phyloP scores from a whole-genome alignment of 176 grass and related monocot genomes.

The Triticum monococcum region DNA sequence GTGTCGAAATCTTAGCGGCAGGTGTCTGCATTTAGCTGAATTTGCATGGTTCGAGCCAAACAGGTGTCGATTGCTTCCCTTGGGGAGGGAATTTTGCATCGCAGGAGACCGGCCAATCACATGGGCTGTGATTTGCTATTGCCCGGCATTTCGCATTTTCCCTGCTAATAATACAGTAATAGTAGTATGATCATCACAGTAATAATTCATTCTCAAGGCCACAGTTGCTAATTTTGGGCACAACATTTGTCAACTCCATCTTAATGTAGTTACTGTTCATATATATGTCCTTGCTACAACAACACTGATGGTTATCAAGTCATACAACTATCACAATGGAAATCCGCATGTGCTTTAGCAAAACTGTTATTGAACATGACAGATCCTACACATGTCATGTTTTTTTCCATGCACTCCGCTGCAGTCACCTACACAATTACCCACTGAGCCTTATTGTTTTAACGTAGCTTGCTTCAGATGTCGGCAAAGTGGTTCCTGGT shows the following conservation, averaged over 20 bases:
- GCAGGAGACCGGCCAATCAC: constrained; percentile 18
- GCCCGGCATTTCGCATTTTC: constrained; percentile 14
- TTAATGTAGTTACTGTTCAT: not conserved
- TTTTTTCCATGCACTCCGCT: constrained; percentile 15
- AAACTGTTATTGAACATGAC: not conserved
- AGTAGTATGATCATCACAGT: not conserved
- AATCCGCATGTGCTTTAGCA: not conserved
- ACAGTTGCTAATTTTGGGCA: not conserved
- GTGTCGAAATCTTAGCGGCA: constrained; percentile 23
- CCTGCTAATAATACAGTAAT: not conserved
- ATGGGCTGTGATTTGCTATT: constrained; percentile 27
- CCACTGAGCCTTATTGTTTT: constrained; percentile 17
- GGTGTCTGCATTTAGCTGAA: not conserved
- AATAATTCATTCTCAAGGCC: not conserved
- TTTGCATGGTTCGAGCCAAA: not conserved
- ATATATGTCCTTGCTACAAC: not conserved
- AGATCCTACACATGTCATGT: not conserved
- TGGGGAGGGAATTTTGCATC: not conserved
- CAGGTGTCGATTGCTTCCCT: constrained; percentile 47
- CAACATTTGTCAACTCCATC: not conserved
- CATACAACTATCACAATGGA: not conserved
- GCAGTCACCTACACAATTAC: not conserved
- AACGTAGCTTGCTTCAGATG: constrained; percentile 19
- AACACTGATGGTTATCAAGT: not conserved
- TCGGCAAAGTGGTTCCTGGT: not conserved